Evolutionary conservation across 1,284 basidiomycete genomes (phyloP).

Genomic region (Ustilago hordei): DNA sequence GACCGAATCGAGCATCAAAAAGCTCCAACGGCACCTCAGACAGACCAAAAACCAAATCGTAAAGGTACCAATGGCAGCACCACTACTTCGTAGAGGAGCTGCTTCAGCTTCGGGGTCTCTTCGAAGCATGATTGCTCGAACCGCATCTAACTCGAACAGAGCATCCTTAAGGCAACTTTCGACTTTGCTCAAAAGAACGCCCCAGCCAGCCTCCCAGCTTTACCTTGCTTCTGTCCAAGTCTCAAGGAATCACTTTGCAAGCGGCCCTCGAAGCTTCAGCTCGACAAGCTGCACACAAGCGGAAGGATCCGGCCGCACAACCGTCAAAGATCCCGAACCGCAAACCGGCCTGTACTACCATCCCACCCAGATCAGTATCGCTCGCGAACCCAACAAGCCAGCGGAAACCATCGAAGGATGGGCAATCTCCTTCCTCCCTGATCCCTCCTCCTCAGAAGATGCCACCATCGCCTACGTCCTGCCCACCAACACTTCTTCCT

Average conservation of each 20-base stretch:
- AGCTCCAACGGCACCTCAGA: too few relatives aligned
- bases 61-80: not conserved
- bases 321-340: slow-evolving; percentile 42
- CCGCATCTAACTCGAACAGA: not conserved
- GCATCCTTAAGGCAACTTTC: not conserved
- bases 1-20: not conserved
- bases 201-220: not conserved
- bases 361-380: slow-evolving; percentile 39
- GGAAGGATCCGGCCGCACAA: slow-evolving; percentile 22
- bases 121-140: not conserved
- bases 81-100: not conserved
- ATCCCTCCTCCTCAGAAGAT: slow-evolving; percentile 23
- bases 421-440: slow-evolving; percentile 51
- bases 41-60: not conserved
- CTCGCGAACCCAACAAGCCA: slow-evolving; percentile 16
- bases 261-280: slow-evolving; percentile 13
- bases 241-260: not conserved
- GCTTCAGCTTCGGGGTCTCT: not conserved
- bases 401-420: slow-evolving; percentile 33
- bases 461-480: slow-evolving; percentile 47
- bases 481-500: slow-evolving; percentile 25
- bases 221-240: not conserved
- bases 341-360: slow-evolving; percentile 61
- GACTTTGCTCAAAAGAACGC: not conserved
- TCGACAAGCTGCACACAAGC: not conserved